Conservation (phyloP, 164 flowering plant species). For the Warburgia ugandensis region DNA sequence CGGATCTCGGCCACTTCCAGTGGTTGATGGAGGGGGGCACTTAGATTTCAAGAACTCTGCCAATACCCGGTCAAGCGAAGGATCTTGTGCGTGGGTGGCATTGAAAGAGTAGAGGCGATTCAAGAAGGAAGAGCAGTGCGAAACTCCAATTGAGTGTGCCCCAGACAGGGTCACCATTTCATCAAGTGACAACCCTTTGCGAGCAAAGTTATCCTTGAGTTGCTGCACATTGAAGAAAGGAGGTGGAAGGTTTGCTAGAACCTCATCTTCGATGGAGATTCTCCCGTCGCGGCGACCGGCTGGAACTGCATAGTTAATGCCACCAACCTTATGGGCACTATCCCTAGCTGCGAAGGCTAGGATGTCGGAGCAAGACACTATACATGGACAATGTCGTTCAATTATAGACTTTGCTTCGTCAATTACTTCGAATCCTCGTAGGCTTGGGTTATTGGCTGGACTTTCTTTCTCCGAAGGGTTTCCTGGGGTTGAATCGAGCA, state of each 20-base stretch:
- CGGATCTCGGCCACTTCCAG: not conserved
- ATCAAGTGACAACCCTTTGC: conserved; percentile 10
- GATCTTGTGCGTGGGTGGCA: conserved; percentile 9
- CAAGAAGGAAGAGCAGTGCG: conserved; percentile 9
- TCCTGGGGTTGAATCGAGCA: conserved; percentile 37
- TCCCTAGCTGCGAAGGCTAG: conserved; percentile 56
- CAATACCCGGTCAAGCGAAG: conserved; percentile 1
- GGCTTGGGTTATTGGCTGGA: conserved; percentile 32
- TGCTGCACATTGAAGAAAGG: conserved; percentile 1
- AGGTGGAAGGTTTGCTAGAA: not conserved
- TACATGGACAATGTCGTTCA: conserved; percentile 39
- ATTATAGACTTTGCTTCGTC: conserved; percentile 38
- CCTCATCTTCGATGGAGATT: conserved; percentile 18
- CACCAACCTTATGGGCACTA: conserved; percentile 26
- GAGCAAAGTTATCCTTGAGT: conserved; percentile 1
- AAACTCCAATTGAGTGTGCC: conserved; percentile 12
- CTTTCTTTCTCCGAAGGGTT: conserved; percentile 32
- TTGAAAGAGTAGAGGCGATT: conserved; percentile 12
- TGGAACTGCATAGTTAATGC: conserved; percentile 30
- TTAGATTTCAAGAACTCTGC: not conserved
- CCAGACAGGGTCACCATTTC: conserved; percentile 17
- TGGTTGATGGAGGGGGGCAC: conserved; percentile 3
- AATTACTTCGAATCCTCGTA: conserved; percentile 53
- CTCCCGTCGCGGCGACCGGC: conserved; percentile 41
- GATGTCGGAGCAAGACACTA: conserved; percentile 56